Evolutionary conservation across 23 red algal genomes (phyloP).

Genomic region (Gracilaria gracilis): DNA sequence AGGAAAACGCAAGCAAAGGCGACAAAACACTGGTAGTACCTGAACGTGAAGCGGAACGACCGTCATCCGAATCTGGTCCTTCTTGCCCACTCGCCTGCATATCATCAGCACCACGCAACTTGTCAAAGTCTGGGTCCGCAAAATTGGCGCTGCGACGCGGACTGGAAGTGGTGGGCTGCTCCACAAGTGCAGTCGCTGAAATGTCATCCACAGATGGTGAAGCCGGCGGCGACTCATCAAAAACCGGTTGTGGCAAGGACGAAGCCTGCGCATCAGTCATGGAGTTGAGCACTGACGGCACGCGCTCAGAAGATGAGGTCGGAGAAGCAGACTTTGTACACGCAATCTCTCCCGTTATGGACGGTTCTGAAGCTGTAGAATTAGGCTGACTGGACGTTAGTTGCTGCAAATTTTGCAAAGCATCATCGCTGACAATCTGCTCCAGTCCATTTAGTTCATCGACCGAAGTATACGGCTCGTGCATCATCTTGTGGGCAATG

Average conservation of each 20-base stretch:
- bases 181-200: neutral
- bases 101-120: neutral
- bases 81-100: too few relatives aligned
- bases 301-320: too few relatives aligned
- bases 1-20: slow-evolving; percentile 67
- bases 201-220: neutral
- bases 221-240: neutral
- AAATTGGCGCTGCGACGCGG: slow-evolving; percentile 39
- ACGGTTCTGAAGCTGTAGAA: neutral
- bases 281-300: too few relatives aligned
- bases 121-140: slow-evolving; percentile 41
- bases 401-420: neutral
- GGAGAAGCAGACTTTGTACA: too few relatives aligned
- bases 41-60: neutral
- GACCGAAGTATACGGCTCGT: slow-evolving; percentile 66
- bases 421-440: slow-evolving; percentile 56
- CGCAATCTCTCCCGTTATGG: too few relatives aligned
- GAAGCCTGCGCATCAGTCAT: neutral
- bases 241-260: neutral
- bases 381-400: neutral
- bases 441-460: slow-evolving; percentile 56
- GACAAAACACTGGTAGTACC: slow-evolving; percentile 32
- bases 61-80: neutral
- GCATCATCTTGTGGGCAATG: slow-evolving; percentile 43
- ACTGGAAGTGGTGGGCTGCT: neutral